Evolutionary conservation across 345 rosid genomes (phyloP).

Genomic region (Eucalyptus leucophloia): DNA sequence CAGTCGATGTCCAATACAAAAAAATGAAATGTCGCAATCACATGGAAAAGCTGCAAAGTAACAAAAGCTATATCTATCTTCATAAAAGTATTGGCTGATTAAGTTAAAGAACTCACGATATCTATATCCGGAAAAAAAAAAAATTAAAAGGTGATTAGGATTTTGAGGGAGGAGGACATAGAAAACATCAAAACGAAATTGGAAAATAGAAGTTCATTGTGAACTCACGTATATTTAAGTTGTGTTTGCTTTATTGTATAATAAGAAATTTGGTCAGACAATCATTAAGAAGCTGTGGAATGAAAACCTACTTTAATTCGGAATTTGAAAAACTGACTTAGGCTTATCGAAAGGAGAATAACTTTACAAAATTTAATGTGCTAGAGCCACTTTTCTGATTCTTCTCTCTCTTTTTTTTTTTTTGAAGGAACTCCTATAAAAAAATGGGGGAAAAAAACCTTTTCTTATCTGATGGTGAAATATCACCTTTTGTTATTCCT

Average conservation of each 20-base stretch:
- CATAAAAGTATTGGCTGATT: not conserved
- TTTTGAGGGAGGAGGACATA: not conserved
- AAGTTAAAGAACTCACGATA: not conserved
- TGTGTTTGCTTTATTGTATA: too few relatives aligned
- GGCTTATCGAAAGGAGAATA: not conserved
- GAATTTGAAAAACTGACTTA: not conserved
- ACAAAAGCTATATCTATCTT: too few relatives aligned
- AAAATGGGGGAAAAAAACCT: too few relatives aligned
- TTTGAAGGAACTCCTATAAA: not conserved
- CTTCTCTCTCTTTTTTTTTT: not conserved
- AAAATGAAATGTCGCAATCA: not conserved
- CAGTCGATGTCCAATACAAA: not conserved
- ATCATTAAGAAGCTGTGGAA: too few relatives aligned
- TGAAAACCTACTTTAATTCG: too few relatives aligned
- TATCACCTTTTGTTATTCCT: not conserved
- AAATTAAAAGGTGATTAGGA: not conserved
- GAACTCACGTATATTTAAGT: too few relatives aligned
- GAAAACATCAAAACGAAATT: not conserved
- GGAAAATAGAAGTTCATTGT: not conserved
- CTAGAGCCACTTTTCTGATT: not conserved
- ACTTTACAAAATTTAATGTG: too few relatives aligned
- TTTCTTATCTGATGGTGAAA: not conserved
- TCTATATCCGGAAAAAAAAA: not conserved
- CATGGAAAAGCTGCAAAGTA: not conserved
- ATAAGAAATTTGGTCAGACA: not conserved